A percentile compares a stretch with the other conserved stretches of the same genome.
Evolutionary conservation across 164 flowering plant species (phyloP).

Genomic region (Umbellularia californica): DNA sequence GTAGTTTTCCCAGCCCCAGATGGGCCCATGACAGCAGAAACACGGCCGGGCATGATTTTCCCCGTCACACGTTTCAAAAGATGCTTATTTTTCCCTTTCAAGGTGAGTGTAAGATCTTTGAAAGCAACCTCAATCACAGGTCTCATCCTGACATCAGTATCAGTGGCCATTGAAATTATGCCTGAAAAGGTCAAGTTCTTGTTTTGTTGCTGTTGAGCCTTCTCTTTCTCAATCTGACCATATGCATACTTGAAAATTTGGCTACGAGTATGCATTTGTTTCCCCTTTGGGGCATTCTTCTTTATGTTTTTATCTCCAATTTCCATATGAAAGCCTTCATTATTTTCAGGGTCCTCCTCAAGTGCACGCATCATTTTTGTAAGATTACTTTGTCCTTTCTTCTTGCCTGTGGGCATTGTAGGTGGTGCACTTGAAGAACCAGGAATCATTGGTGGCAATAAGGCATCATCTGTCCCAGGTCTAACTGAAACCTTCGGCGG

Average conservation of each 20-base stretch:
- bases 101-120: conserved; percentile 86
- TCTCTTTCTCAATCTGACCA: conserved; percentile 96
- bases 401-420: conserved; percentile 37
- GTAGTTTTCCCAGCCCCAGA: conserved; percentile 99
- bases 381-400: conserved; percentile 59
- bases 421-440: conserved; percentile 26
- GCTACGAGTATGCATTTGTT: conserved; percentile 72
- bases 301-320: conserved; percentile 68
- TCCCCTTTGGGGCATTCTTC: conserved; percentile 62
- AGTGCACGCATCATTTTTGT: conserved; percentile 59
- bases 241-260: conserved; percentile 97
- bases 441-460: conserved; percentile 32
- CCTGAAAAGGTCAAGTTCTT: conserved; percentile 84
- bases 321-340: conserved; percentile 68
- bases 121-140: conserved; percentile 83
- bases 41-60: conserved; percentile 81
- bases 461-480: conserved; percentile 49
- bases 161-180: conserved; percentile 82
- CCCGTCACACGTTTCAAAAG: conserved; percentile 87
- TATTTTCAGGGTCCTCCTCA: conserved; percentile 61
- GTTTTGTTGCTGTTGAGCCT: conserved; percentile 72
- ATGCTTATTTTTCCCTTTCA: conserved; percentile 76
- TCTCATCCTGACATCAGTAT: conserved; percentile 61
- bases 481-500: conserved; percentile 30
- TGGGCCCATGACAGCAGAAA: conserved; percentile 99